Evolutionary conservation across 23 red algal genomes (phyloP).

Genomic region (Pyropia haitanensis): DNA sequence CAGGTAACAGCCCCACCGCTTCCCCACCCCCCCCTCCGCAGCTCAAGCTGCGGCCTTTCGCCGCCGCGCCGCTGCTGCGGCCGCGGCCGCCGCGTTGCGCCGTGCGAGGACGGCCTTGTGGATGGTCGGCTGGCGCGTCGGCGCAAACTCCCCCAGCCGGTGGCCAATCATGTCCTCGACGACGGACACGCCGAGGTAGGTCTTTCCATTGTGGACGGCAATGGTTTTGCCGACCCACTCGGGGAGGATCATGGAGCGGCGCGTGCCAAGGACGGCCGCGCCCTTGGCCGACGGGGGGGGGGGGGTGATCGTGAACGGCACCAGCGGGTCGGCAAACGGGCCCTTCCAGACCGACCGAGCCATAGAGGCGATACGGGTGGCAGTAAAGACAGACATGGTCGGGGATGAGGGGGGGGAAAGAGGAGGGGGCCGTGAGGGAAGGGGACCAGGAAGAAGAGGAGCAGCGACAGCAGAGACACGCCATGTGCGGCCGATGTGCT

Average conservation of each 20-base stretch:
- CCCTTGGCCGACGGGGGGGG: neutral
- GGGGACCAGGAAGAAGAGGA: no score
- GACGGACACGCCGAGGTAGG: conserved; percentile 25
- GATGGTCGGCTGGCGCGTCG: conserved; percentile 33
- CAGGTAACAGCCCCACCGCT: no score
- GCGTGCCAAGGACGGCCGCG: conserved; percentile 27
- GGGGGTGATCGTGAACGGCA: conserved; percentile 12
- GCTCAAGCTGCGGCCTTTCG: no score
- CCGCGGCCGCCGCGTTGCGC: conserved; percentile 1
- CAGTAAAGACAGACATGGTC: no score
- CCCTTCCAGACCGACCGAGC: conserved; percentile 68
- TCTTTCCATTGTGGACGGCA: conserved; percentile 59
- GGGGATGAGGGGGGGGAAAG: no score
- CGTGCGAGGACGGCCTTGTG: conserved; percentile 48
- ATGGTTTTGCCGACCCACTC: conserved; percentile 77
- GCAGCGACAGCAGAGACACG: no score
- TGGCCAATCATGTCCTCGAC: conserved; percentile 78
- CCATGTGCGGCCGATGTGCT: no score
- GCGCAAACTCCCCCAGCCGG: conserved; percentile 59
- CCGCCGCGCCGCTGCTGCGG: no score
- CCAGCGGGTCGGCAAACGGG: conserved; percentile 60
- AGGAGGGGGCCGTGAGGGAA: no score
- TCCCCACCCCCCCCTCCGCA: no score
- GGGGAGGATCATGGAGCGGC: conserved; percentile 68
- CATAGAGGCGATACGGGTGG: conserved; percentile 13